Conservation (phyloP, 768 basidiomycete genomes). For the Cytidiella melzeri region DNA sequence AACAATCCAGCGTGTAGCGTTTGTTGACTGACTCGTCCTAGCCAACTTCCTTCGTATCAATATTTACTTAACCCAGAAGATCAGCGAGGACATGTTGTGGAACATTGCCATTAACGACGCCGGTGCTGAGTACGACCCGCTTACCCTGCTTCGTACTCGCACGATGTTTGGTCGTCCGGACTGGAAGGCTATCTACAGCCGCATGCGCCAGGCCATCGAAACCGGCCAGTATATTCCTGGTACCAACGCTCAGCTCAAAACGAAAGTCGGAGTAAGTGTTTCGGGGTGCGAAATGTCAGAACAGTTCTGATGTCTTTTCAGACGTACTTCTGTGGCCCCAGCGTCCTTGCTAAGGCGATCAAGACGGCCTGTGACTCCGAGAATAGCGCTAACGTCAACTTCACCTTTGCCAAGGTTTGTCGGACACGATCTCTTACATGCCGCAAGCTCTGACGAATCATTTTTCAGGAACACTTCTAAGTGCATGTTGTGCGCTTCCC, state of each 20-base stretch:
- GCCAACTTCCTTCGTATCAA: slow-evolving; percentile 92
- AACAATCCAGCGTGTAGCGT: neutral
- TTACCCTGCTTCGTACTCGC: slow-evolving; percentile 81
- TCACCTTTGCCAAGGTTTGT: slow-evolving; percentile 78
- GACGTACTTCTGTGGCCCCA: slow-evolving; percentile 91
- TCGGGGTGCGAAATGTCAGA: slow-evolving; percentile 4
- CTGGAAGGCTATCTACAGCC: slow-evolving; percentile 76
- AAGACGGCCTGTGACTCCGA: slow-evolving; percentile 61
- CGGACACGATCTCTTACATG: slow-evolving; percentile 4
- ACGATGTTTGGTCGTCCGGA: slow-evolving; percentile 92
- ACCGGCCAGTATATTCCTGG: slow-evolving; percentile 77
- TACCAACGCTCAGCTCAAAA: slow-evolving; percentile 70
- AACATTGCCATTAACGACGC: slow-evolving; percentile 87
- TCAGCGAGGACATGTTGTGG: slow-evolving; percentile 83
- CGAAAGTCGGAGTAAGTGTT: slow-evolving; percentile 69
- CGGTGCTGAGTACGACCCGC: slow-evolving; percentile 79
- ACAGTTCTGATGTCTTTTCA: slow-evolving; percentile 21
- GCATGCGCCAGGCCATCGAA: slow-evolving; percentile 75
- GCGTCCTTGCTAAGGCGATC: slow-evolving; percentile 66
- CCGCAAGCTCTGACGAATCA: slow-evolving; percentile 8
- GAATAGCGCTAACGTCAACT: slow-evolving; percentile 52
- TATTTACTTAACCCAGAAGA: slow-evolving; percentile 84
- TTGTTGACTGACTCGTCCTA: slow-evolving; percentile 26
- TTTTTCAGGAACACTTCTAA: slow-evolving; percentile 56
- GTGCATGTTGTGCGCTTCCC: slow-evolving; percentile 4